Evolutionary conservation across 225 moss, liverwort and hornwort genomes (phyloP), one percentile per base, ranked within the genome.

Genomic region (Pseudisothecium myosuroides): DNA sequence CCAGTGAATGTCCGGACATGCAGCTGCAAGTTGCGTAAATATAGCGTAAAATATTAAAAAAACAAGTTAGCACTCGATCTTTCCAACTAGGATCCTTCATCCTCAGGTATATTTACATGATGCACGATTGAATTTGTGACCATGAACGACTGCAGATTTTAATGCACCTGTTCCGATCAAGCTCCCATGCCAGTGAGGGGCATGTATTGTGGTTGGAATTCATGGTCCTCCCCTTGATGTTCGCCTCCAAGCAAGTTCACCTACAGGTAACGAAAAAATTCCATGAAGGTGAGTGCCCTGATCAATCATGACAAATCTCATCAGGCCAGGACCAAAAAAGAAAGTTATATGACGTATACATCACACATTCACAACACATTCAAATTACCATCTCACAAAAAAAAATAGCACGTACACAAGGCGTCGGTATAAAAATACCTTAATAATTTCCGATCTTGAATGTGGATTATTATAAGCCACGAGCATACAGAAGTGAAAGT

Each of bases 401-500:
- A 45, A 87, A 26, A 50, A 22, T 6, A 13, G 32, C 60, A 62
- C 31, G 29, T 82, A 74, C 68, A 80, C 22, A 56, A 54, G 74
- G 71, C 31, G n/a, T 88, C 27, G 36, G 82, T 64, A 28, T 37
- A 65, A 84, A 56, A 65, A 34, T 92, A 96, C 96, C 96, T 96
- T 96, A 81, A 96, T 91, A 82, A 96, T 95, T 87, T 96, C 95
- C 82, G 95, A 95, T 89, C 93, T 94, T 86, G 95, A 92, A 89
- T 95, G 94, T 81, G 95, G 95, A 91, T 94, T 92, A 83, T 95
- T 96, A 81, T 96, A 96, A 36, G 96, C 95, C 82, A 96, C 96
- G 81, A 96, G 92, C 92, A 96, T 95, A 88, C 90, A 93, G 72
- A 96, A 96, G 91, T 96, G 96, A 84, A 96, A 96, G 85, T 95